Base-by-base conservation (phyloP, 1,139 yeast genomes). In the Candida sanyaensis region DNA sequence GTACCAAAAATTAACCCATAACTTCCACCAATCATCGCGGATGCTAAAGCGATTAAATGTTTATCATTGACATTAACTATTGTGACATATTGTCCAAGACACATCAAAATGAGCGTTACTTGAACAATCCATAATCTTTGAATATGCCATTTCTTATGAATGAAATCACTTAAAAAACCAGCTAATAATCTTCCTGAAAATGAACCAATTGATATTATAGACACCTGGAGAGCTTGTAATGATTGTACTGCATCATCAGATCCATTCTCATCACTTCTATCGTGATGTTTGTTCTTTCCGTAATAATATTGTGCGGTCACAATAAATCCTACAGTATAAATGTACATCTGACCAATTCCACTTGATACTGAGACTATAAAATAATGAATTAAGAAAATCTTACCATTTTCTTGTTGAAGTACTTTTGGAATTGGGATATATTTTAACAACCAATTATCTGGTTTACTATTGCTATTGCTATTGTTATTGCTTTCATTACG, bases 171-270 rank as follows among this genome's bases (percentile, higher is more conserved):
- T 6, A 70, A 42, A 13, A 75, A 53, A 0, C 80, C 80, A 0
- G 77, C 59, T 5, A 64, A 37, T 21, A 75, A 59, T 44, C 80
- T 58, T 1, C 80, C 80, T 0, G 63, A 54, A 48, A 75, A 75
- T 0, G 79, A 74, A 3, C 69, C 65, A 21, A 74, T 55, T 1
- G 80, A 75, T 9, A 75, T 68, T 6, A 73, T 60, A 1, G 77
- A 70, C 1, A 75, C 80, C 55, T 75, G 80, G 10, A 74, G 47
- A 6, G 80, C 78, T 53, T 75, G 80, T n/a, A 71, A 55, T 6
- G 69, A 58, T 32, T 41, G 43, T 26, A 41, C 43, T 2, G 72
- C 73, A 1, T 71, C 65, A 27, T 43, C 44, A 6, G 54, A 53
- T 40, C 50, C 55, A 33, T 43, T 51, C 1, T 17, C 27, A 33